Conservation (phyloP, 495 filamentous ascomycete species). For the Astrocystis sublimbata region DNA sequence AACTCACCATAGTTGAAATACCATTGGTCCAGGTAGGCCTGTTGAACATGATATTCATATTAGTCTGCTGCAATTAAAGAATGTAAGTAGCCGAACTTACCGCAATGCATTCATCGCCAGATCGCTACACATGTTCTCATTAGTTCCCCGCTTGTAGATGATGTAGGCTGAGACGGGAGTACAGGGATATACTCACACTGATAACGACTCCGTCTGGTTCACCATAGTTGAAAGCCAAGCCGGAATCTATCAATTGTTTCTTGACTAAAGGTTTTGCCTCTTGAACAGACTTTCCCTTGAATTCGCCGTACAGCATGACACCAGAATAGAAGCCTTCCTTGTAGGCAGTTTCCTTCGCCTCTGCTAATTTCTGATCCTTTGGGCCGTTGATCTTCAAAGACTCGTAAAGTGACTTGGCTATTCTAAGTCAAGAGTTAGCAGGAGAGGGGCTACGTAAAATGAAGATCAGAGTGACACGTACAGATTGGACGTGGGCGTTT, state of each 20-base stretch:
- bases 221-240: constrained; percentile 86
- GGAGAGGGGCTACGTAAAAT: not conserved
- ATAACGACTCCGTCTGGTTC: constrained; percentile 90
- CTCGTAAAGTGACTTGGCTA: constrained; percentile 81
- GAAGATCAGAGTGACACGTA: not conserved
- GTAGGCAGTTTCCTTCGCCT: constrained; percentile 96
- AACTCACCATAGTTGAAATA: constrained; percentile 78
- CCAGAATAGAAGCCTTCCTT: constrained; percentile 98
- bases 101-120: constrained; percentile 86
- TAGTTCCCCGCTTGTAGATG: not conserved
- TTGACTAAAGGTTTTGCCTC: constrained; percentile 83
- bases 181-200: constrained; percentile 1
- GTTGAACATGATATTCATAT: not conserved
- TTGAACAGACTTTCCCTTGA: constrained; percentile 82
- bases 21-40: constrained; percentile 91
- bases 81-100: not conserved
- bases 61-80: not conserved
- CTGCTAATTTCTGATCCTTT: constrained; percentile 85
- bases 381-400: constrained; percentile 95
- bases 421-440: constrained; percentile 24
- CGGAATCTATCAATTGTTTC: constrained; percentile 72
- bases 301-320: constrained; percentile 85
- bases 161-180: not conserved
- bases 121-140: constrained; percentile 53
- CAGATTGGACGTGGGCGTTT: constrained; percentile 82